Base-by-base conservation (phyloP, 2,329 filamentous ascomycete genomes). In the Xylaria sp. region DNA sequence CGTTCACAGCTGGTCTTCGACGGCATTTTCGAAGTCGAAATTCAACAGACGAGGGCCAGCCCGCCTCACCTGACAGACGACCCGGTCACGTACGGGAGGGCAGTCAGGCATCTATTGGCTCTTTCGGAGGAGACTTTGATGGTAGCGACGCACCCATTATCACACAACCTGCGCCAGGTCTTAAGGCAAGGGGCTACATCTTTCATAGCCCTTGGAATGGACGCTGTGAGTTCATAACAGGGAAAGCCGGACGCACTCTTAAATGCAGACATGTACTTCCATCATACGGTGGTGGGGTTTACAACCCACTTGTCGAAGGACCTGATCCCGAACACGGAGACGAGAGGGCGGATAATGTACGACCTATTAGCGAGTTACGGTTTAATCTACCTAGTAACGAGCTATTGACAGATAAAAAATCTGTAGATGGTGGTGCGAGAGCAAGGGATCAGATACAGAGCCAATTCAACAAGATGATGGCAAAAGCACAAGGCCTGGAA, bases 121-220 rank as follows among this genome's bases (percentile, higher is more conserved):
- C 81, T 4, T 74, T 75, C 36, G 74, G 75, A 17, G 74, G 75
- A 2, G 74, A 76, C 10, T 75, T 77, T 38, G 74, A 78, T 28
- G 75, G 75, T 6, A 67, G 74, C 60, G 72, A 75, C 20, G 73
- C 73, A 0, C 75, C 79, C 1, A 63, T 79, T 28, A 80, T 83
- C 63, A 82, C 83, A 1, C 78, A 81, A 1, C 83, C 84, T 0
- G 82, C 82, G 0, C 82, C 83, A 0, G 85, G 81, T 20, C 81
- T 84, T 69, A 87, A 83, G 63, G 84, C 89, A 0, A 85, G 86
- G 38, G 91, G 90, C 20, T 97, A 97, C 79, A 87, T 89, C 0
- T 97, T 97, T 77, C 82, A 84, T 23, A 96, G 92, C 49, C 94
- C 94, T 0, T 98, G 95, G 95, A 90, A 93, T 69, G 92, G 93